phyloP scores from a whole-genome alignment of 805 yeast species.

The Candida bentonensis region DNA sequence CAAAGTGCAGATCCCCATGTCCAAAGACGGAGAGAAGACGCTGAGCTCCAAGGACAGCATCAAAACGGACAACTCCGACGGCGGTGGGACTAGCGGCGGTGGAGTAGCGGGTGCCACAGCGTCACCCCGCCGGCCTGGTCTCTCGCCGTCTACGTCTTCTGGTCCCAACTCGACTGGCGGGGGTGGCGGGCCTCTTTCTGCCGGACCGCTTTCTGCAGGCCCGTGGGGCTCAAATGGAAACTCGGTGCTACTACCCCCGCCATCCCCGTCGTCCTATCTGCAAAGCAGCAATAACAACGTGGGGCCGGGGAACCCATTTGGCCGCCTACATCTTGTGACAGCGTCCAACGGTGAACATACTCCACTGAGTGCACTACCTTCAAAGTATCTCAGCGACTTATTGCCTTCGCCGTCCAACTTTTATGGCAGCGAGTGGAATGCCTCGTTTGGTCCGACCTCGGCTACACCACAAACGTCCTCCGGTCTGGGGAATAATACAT shows the following conservation, averaged over 20 bases:
- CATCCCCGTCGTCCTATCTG: slow-evolving; percentile 21
- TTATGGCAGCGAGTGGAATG: slow-evolving; percentile 47
- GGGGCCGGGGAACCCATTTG: slow-evolving; percentile 24
- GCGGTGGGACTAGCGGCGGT: not conserved
- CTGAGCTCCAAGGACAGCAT: slow-evolving; percentile 10
- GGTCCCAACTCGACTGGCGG: slow-evolving; percentile 7
- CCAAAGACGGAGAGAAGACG: slow-evolving; percentile 10
- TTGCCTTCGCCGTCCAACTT: slow-evolving; percentile 74
- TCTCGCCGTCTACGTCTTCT: slow-evolving; percentile 3
- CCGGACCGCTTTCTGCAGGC: slow-evolving; percentile 10
- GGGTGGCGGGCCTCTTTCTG: slow-evolving; percentile 6
- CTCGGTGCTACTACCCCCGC: slow-evolving; percentile 20
- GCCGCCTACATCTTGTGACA: slow-evolving; percentile 13
- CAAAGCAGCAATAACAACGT: slow-evolving; percentile 10
- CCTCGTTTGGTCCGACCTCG: slow-evolving; percentile 23
- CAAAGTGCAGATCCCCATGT: slow-evolving; percentile 24
- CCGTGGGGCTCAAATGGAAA: slow-evolving; percentile 14
- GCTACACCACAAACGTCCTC: slow-evolving; percentile 7
- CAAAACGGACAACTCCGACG: slow-evolving; percentile 12
- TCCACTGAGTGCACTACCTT: slow-evolving; percentile 55
- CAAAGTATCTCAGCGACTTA: slow-evolving; percentile 55
- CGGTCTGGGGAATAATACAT: slow-evolving; percentile 9
- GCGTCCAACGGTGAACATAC: slow-evolving; percentile 44
- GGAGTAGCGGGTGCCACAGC: slow-evolving; percentile 2
- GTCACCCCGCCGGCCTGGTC: slow-evolving; percentile 1